Conservation (phyloP, 2,329 filamentous ascomycete species). For the Cladosporium sp. region DNA sequence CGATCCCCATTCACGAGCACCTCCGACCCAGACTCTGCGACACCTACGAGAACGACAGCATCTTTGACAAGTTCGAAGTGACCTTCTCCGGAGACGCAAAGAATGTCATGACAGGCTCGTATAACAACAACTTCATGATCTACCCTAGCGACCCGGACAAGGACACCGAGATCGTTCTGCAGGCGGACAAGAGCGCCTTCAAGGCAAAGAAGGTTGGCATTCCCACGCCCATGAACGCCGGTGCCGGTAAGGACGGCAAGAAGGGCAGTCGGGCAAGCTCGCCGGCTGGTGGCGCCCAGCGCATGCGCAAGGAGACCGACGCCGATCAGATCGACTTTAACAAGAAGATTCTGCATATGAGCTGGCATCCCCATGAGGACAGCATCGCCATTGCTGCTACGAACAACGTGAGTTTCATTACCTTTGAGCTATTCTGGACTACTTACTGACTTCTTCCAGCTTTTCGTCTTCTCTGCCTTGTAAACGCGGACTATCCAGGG, state of each 20-base stretch:
- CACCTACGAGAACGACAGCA: conserved; percentile 98
- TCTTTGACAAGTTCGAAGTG: conserved; percentile 99
- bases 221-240: conserved; percentile 93
- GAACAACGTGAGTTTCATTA: conserved; percentile 78
- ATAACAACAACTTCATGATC: conserved; percentile 99
- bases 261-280: conserved; percentile 89
- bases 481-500: conserved; percentile 32
- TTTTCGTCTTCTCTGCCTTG: conserved; percentile 58
- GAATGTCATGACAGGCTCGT: conserved; percentile 99
- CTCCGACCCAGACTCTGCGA: conserved; percentile 91
- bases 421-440: not conserved
- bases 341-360: conserved; percentile 99
- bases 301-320: conserved; percentile 99
- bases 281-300: conserved; percentile 81
- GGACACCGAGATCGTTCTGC: conserved; percentile 94
- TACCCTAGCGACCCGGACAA: conserved; percentile 95
- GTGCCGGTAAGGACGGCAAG: conserved; percentile 60
- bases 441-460: conserved; percentile 39
- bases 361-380: conserved; percentile 99
- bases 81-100: conserved; percentile 97
- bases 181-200: conserved; percentile 98
- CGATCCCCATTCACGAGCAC: conserved; percentile 97
- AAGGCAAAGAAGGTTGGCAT: conserved; percentile 99
- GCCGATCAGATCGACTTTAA: conserved; percentile 99
- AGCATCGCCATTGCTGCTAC: conserved; percentile 99